Base-by-base conservation (phyloP, 2,329 filamentous ascomycete genomes). In the Coniosporium tulheliwenetii region DNA sequence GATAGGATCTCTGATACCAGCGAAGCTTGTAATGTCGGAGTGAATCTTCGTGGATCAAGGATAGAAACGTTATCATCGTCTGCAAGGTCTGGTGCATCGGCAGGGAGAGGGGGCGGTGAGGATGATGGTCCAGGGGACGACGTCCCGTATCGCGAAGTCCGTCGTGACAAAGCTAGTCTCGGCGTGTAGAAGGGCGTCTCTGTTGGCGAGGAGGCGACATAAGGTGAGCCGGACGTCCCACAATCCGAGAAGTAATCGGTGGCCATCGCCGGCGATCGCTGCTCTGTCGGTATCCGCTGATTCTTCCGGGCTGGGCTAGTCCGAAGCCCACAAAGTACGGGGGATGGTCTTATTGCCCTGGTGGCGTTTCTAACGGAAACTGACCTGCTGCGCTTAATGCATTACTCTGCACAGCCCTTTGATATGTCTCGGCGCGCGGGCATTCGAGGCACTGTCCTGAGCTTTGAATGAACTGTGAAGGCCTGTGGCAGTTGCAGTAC, bases 1-100 rank as follows among this genome's bases (percentile, higher is more conserved):
- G 79, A 77, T 33, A 98, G 67, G 46, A 98, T 98, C 59, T 98
- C 91, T 0, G 89, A 89, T 1, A 98, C 89, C 5, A 98, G 67
- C 39, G 85, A 95, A 8, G 91, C 91, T 58, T 96, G 91, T 9
- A 98, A 65, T 0, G 87, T 96, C 1, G 91, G 91, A 0, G 91
- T 98, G 55, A 98, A 95, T 32, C 91, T 76, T 41, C 89, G 77
- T 2, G 91, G 86, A 54, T 98, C 91, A 29, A 95, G 67, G 15
- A 85, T 77, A 2, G 75, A 76, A 30, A 86, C 77, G 36, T 66
- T 75, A 46, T 89, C 81, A 48, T 89, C 77, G 41, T 64, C 71
- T 15, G 66, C 63, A 16, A 75, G 60, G 54, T 85, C 78, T 43
- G 69, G 59, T 13, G 55, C 55, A 37, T 64, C 64, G n/a, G 67